These are phyloP conservation scores for Elaeis guineensis DNA, from an alignment of 176 grass and related monocot species.

Conservation along the genomic window DNA sequence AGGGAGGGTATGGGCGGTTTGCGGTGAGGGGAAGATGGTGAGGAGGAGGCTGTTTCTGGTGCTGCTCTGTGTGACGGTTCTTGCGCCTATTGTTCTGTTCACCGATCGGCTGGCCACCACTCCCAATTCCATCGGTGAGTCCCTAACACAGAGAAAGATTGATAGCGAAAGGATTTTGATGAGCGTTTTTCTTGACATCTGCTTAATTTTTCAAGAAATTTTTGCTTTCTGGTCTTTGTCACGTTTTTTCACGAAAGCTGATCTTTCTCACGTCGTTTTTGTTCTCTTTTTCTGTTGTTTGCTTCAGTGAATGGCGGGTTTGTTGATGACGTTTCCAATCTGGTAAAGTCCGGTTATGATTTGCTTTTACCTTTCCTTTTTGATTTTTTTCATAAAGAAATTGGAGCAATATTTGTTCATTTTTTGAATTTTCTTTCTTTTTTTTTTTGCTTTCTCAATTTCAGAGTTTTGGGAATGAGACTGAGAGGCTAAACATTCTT, in stretches of 20 bases:
- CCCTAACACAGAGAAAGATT: no score
- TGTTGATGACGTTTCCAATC: constrained; percentile 14
- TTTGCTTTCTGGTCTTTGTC: constrained; percentile 10
- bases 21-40: constrained; percentile 10
- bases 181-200: background rate
- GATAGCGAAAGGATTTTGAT: background rate
- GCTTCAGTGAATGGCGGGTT: constrained; percentile 15
- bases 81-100: constrained; percentile 30
- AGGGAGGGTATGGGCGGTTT: no score
- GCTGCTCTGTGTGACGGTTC: constrained; percentile 24
- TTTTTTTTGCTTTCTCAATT: no score
- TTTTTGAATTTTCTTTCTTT: no score
- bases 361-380: no score
- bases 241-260: no score
- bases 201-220: background rate
- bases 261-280: no score
- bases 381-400: no score
- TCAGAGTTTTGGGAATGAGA: no score
- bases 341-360: constrained; percentile 7
- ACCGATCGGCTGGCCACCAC: constrained; percentile 7
- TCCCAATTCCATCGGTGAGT: constrained; percentile 20
- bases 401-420: no score
- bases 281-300: background rate
- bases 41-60: constrained; percentile 15
- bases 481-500: no score